phyloP scores from a whole-genome alignment of 345 rosid species.

The Nasturtium officinale region DNA sequence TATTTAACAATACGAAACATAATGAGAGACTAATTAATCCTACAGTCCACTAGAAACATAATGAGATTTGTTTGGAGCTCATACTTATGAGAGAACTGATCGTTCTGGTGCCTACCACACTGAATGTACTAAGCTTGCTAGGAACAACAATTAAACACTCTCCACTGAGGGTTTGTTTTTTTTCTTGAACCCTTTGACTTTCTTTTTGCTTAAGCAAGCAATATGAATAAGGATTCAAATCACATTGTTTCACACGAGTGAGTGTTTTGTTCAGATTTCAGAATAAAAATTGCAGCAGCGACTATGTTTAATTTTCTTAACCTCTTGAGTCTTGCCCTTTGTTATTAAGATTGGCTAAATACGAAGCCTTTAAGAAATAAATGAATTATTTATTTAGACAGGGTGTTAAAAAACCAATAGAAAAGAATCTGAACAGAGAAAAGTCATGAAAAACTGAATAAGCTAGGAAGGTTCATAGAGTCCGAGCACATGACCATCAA shows the following conservation, averaged over 20 bases:
- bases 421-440: background rate
- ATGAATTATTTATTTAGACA: background rate
- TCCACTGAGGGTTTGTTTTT: constrained; percentile 49
- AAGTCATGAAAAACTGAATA: background rate
- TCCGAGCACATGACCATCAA: constrained; percentile 83
- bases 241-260: constrained; percentile 30
- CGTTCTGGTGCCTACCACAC: constrained; percentile 81
- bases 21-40: too few species aligned
- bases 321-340: background rate
- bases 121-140: constrained; percentile 88
- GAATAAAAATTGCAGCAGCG: constrained; percentile 29
- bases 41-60: too few species aligned
- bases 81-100: constrained; percentile 92
- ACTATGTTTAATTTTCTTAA: background rate
- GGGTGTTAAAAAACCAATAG: background rate
- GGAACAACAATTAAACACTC: constrained; percentile 56
- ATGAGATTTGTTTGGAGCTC: constrained; percentile 98
- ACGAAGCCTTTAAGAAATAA: too few species aligned
- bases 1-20: too few species aligned
- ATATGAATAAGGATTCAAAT: background rate
- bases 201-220: constrained; percentile 11
- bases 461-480: constrained; percentile 61
- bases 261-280: constrained; percentile 33
- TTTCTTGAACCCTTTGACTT: background rate
- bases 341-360: too few species aligned